A percentile compares a stretch with the other conserved stretches of the same genome.
phyloP scores from a whole-genome alignment of 1,284 basidiomycete species.

The Singerocomus inundabilis region DNA sequence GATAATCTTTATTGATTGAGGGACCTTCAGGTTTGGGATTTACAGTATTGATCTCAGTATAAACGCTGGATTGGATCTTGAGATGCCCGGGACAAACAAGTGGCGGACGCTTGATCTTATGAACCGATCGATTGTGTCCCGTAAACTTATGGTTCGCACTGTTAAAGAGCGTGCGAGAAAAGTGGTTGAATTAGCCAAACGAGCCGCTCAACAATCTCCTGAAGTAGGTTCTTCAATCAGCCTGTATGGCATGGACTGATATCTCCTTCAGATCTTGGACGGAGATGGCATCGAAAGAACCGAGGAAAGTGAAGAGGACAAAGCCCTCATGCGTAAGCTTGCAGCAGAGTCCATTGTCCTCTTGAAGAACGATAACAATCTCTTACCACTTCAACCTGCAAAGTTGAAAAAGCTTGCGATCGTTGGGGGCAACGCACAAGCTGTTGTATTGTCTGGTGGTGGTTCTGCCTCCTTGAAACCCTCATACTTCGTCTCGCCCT shows the following conservation, averaged over 20 bases:
- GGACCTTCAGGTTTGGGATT: slow-evolving; percentile 55
- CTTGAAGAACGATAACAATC: slow-evolving; percentile 62
- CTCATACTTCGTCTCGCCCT: slow-evolving; percentile 70
- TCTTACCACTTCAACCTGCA: slow-evolving; percentile 59
- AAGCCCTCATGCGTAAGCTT: slow-evolving; percentile 59
- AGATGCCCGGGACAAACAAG: slow-evolving; percentile 75
- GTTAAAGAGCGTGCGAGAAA: slow-evolving; percentile 67
- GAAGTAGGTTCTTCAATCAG: slow-evolving; percentile 41
- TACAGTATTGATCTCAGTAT: slow-evolving; percentile 66
- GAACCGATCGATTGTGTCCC: slow-evolving; percentile 57
- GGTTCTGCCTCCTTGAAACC: slow-evolving; percentile 74
- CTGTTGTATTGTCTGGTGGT: slow-evolving; percentile 67
- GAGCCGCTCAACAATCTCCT: slow-evolving; percentile 58
- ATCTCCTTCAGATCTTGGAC: slow-evolving; percentile 50
- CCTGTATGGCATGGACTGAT: neutral
- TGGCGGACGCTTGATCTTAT: slow-evolving; percentile 67
- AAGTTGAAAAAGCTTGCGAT: slow-evolving; percentile 67
- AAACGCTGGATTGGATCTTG: slow-evolving; percentile 76
- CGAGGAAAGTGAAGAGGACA: slow-evolving; percentile 56
- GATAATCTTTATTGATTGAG: neutral
- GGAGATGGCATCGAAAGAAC: slow-evolving; percentile 66
- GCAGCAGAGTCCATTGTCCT: slow-evolving; percentile 71
- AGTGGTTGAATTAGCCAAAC: slow-evolving; percentile 64
- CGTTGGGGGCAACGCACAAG: slow-evolving; percentile 75
- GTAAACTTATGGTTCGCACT: slow-evolving; percentile 64